Base-by-base conservation (phyloP, 2,329 filamentous ascomycete genomes). In the Colletotrichum siamense region DNA sequence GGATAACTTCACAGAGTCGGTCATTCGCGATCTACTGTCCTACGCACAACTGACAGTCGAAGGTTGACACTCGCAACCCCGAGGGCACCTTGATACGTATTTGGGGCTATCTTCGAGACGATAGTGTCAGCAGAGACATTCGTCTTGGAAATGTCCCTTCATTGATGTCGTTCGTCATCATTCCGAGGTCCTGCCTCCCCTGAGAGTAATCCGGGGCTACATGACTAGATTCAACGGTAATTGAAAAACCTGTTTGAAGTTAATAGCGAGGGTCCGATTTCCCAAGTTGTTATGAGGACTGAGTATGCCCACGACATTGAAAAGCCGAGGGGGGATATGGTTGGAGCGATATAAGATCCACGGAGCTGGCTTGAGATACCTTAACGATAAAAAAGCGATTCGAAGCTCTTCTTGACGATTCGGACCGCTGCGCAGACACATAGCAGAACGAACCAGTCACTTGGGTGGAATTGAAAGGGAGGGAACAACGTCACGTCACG, bases 31-130 rank as follows among this genome's bases (percentile, higher is more conserved):
- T 8, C n/a, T 52, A 5, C 10, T 22, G 10, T 52, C n/a, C n/a
- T 52, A 22, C n/a, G 0, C n/a, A 8, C 0, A 8, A 8, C 8
- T 13, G 4, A 49, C 10, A n/a, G n/a, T 8, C n/a, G n/a, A 22
- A 52, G 6, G 2, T 22, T 22, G n/a, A 52, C 10, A 52, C 44
- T 49, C 2, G 44, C 6, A 49, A 49, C 44, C 10, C 44, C n/a
- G 6, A 49, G 44, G 18, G n/a, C 6, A 6, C 10, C 18, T 49
- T 49, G n/a, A 49, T 22, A 13, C 10, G 10, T 22, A 8, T 49
- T 0, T 3, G 10, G 6, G 44, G 10, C 6, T 49, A 13, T 12
- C 44, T 12, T 22, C 6, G 6, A 22, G n/a, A 12, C 1, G 44
- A 4, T 49, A 4, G 6, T 49, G n/a, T 13, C 44, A 49, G 44